Percentiles rank a stretch among this genome's conserved stretches.
These are phyloP conservation scores for Pseudocohnilembus persalinus DNA, from an alignment of 169 alveolate species.

Conservation along the genomic window DNA sequence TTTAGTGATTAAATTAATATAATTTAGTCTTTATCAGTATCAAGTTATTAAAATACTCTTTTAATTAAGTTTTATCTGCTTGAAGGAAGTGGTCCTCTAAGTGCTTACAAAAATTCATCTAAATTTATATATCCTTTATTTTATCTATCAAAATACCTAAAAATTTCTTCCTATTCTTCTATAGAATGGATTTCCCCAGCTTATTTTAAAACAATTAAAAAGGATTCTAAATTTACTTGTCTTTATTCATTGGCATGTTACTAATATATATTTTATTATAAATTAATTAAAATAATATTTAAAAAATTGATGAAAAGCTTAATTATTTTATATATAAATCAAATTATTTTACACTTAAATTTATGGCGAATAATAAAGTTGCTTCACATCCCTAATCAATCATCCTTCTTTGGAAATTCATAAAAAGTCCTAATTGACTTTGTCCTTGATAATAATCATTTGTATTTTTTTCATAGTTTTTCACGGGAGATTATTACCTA, in stretches of 20 bases:
- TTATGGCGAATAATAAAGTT: background rate
- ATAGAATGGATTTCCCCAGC: slow-evolving; percentile 48
- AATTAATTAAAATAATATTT: no score
- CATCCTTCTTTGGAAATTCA: background rate
- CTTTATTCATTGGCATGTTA: slow-evolving; percentile 55
- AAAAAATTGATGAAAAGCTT: no score
- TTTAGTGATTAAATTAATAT: slow-evolving; percentile 60
- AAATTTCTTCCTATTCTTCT: slow-evolving; percentile 58
- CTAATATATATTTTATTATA: background rate
- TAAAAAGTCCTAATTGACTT: background rate
- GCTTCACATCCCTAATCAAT: background rate
- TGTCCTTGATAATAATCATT: background rate
- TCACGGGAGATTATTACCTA: background rate
- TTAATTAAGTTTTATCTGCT: slow-evolving; percentile 63
- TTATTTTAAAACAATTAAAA: slow-evolving; percentile 54
- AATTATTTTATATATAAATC: no score
- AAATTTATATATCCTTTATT: slow-evolving; percentile 66
- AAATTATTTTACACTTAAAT: no score
- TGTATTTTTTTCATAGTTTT: background rate
- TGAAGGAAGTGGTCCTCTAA: slow-evolving; percentile 75
- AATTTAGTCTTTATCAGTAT: slow-evolving; percentile 61
- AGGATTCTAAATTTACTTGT: slow-evolving; percentile 43
- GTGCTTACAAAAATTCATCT: slow-evolving; percentile 70
- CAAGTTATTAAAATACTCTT: slow-evolving; percentile 65
- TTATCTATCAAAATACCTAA: slow-evolving; percentile 66